Percentiles rank a stretch among this genome's conserved stretches.
Conservation (phyloP, 164 flowering plant species). For the Stephania yunnanensis region DNA sequence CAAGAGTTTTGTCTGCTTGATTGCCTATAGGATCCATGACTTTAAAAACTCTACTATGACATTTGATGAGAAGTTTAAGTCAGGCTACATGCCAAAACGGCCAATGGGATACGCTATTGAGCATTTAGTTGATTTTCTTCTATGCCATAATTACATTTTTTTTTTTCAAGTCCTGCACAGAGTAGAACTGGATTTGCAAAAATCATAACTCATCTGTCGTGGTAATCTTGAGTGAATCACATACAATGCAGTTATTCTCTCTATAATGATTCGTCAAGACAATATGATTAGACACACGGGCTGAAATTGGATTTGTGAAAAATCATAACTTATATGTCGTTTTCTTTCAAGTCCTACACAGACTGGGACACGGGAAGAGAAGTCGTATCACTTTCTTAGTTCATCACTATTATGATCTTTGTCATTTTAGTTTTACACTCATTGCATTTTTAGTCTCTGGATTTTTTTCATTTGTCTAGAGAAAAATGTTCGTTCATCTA, state of each 20-base stretch:
- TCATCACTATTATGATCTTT: neutral
- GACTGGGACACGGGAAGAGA: neutral
- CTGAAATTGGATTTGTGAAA: too few species aligned
- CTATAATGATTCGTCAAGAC: neutral
- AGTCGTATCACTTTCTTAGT: neutral
- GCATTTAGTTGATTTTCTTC: neutral
- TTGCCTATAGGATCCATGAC: too few species aligned
- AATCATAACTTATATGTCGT: too few species aligned
- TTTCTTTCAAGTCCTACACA: too few species aligned
- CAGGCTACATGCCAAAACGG: too few species aligned
- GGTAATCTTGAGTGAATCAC: neutral
- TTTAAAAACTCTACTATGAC: too few species aligned
- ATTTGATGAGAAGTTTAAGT: too few species aligned
- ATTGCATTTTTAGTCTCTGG: too few species aligned
- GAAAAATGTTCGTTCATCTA: too few species aligned
- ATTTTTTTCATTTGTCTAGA: too few species aligned
- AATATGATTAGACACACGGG: neutral
- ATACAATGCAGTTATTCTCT: neutral
- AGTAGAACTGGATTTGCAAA: neutral
- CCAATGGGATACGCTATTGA: neutral
- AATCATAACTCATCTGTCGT: neutral
- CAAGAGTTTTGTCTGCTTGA: too few species aligned
- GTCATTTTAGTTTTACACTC: too few species aligned
- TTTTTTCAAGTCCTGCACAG: neutral
- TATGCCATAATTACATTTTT: neutral